phyloP scores from a whole-genome alignment of 495 filamentous ascomycete genomes.

The Trichoderma virens region DNA sequence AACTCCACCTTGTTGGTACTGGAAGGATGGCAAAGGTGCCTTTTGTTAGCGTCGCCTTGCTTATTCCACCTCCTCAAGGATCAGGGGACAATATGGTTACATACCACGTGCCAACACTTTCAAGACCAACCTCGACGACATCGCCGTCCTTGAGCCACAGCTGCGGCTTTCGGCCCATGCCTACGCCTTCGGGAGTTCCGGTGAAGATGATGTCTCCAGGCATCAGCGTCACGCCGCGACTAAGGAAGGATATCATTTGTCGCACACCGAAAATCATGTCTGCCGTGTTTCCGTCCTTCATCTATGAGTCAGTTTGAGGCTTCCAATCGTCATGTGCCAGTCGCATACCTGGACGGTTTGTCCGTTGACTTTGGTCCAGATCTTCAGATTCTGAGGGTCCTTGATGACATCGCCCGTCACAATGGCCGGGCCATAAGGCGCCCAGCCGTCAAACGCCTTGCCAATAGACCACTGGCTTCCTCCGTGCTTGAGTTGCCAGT shows the following conservation, averaged over 20 bases:
- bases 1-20: conserved; percentile 69
- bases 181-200: conserved; percentile 76
- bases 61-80: background rate
- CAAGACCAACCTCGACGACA: conserved; percentile 64
- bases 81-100: background rate
- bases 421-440: conserved; percentile 78
- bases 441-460: conserved; percentile 86
- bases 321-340: conserved; percentile 8
- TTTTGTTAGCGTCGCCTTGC: background rate
- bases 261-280: conserved; percentile 80
- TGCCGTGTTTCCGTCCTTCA: conserved; percentile 55
- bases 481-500: conserved; percentile 73
- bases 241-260: conserved; percentile 66
- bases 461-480: conserved; percentile 76
- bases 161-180: conserved; percentile 64
- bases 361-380: conserved; percentile 66
- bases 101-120: conserved; percentile 49
- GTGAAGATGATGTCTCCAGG: conserved; percentile 82
- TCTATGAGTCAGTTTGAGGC: conserved; percentile 4
- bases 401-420: conserved; percentile 57
- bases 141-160: conserved; percentile 77
- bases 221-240: conserved; percentile 66
- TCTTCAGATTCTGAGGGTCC: conserved; percentile 61
- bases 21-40: conserved; percentile 9
- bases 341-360: conserved; percentile 48